phyloP scores from a whole-genome alignment of 371 early-diverging fungal species.

The Apophysomyces ossiformis region DNA sequence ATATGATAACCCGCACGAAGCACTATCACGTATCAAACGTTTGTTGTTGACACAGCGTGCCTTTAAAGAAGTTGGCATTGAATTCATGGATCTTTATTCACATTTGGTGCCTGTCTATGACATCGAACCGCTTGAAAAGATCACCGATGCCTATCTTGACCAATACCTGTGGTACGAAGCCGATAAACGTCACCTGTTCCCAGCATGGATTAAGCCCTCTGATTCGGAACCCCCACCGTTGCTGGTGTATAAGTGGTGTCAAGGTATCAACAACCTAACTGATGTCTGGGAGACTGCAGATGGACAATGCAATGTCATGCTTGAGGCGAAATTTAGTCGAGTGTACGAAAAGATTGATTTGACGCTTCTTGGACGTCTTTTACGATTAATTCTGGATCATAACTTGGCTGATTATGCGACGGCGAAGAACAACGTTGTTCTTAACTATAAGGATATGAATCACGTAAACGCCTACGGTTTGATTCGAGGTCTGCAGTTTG shows the following conservation, averaged over 20 bases:
- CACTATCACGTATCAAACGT: slow-evolving; percentile 95
- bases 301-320: slow-evolving; percentile 94
- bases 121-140: slow-evolving; percentile 98
- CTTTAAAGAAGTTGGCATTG: slow-evolving; percentile 99
- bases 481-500: slow-evolving; percentile 98
- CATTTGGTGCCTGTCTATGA: slow-evolving; percentile 97
- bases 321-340: slow-evolving; percentile 91
- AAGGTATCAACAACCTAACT: slow-evolving; percentile 95
- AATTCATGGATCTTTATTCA: slow-evolving; percentile 97
- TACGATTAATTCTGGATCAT: slow-evolving; percentile 97
- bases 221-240: slow-evolving; percentile 98
- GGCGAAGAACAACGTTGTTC: slow-evolving; percentile 96
- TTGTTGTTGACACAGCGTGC: slow-evolving; percentile 96
- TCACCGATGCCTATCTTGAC: slow-evolving; percentile 98
- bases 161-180: slow-evolving; percentile 99
- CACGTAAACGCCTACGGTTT: slow-evolving; percentile 97
- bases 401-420: slow-evolving; percentile 99
- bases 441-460: slow-evolving; percentile 99
- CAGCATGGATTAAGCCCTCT: slow-evolving; percentile 97
- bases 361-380: slow-evolving; percentile 93
- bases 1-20: slow-evolving; percentile 97
- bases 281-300: slow-evolving; percentile 94
- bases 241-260: slow-evolving; percentile 98
- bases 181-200: slow-evolving; percentile 85
- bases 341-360: slow-evolving; percentile 98